Base-by-base conservation (phyloP, 495 filamentous ascomycete species). In the Penicillium cataractarum region DNA sequence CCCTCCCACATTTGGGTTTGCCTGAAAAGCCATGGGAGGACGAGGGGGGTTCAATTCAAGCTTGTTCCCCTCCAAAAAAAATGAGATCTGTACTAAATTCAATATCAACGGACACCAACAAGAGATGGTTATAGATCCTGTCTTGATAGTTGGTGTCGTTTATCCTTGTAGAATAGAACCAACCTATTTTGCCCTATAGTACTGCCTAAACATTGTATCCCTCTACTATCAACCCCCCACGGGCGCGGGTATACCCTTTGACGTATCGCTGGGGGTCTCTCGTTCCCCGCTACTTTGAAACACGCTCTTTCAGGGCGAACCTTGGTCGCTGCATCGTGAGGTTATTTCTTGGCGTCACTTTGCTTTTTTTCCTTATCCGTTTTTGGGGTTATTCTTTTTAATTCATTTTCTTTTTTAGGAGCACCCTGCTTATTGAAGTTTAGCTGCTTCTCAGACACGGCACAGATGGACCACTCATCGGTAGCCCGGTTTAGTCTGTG, bases 231-330 rank as follows among this genome's bases (percentile, higher is more conserved):
- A 27, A 19, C 65, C 70, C 72, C 71, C 69, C 64, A 69, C 64
- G 51, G 29, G 29, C 32, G 69, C 74, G 72, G 72, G 73, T 73
- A 73, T 73, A 74, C 68, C 70, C 74, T 73, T 76, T 75, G 76
- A 76, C 70, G 69, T 74, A 71, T 69, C 66, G 67, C 65, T 74
- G 72, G 70, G 73, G 76, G 65, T 64, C 69, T 21, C 17, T 26
- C 69, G 67, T 71, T 70, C 68, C 76, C 76, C 76, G 74, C 76
- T 72, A 69, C 71, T 66, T 72, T 78, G 76, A 76, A 76, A 75
- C 72, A 70, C 68, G 32, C 46, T 53, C 29, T 53, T 17, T 60
- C 60, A 72, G 63, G 68, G 69, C 70, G 70, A 77, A 78, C 70
- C 73, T 73, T 73, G 70, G 76, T 73, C 67, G 65, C 68, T 72